phyloP scores from a whole-genome alignment of 164 flowering plant species.

The Chimonanthus salicifolius region DNA sequence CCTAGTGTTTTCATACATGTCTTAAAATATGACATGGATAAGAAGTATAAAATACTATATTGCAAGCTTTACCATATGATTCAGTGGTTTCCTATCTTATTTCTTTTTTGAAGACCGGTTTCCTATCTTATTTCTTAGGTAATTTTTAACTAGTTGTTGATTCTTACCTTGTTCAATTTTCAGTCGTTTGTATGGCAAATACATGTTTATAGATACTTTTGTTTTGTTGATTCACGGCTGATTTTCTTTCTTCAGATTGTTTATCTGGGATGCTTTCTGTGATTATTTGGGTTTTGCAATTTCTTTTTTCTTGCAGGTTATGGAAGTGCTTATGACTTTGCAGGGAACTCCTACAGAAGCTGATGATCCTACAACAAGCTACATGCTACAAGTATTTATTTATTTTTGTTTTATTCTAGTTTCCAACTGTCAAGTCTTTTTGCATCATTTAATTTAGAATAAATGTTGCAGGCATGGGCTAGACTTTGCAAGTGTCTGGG shows the following conservation, averaged over 20 bases:
- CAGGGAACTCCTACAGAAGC: constrained; percentile 96
- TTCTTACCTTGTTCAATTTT: too few relatives aligned
- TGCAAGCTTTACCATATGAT: too few relatives aligned
- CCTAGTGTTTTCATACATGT: too few relatives aligned
- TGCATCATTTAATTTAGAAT: not conserved
- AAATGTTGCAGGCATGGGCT: constrained; percentile 78
- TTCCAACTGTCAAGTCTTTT: not conserved
- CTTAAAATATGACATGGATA: not conserved
- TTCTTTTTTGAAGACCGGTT: too few relatives aligned
- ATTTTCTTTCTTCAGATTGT: not conserved
- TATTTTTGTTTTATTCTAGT: not conserved
- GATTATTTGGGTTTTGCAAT: not conserved
- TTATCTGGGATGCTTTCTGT: not conserved
- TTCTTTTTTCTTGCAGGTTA: constrained; percentile 49
- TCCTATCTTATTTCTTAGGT: too few relatives aligned
- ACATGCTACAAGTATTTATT: constrained; percentile 84
- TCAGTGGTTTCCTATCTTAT: too few relatives aligned
- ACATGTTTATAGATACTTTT: not conserved
- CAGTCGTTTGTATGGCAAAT: too few relatives aligned
- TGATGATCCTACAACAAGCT: constrained; percentile 98
- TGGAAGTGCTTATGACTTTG: constrained; percentile 96
- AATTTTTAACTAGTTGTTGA: too few relatives aligned
- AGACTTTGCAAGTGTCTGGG: constrained; percentile 98
- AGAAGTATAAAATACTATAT: too few relatives aligned
- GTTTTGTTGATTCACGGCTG: not conserved